A percentile compares a stretch with the other conserved stretches of the same genome.
Evolutionary conservation across 345 rosid species (phyloP).

Genomic region (Eucalyptus marginata): DNA sequence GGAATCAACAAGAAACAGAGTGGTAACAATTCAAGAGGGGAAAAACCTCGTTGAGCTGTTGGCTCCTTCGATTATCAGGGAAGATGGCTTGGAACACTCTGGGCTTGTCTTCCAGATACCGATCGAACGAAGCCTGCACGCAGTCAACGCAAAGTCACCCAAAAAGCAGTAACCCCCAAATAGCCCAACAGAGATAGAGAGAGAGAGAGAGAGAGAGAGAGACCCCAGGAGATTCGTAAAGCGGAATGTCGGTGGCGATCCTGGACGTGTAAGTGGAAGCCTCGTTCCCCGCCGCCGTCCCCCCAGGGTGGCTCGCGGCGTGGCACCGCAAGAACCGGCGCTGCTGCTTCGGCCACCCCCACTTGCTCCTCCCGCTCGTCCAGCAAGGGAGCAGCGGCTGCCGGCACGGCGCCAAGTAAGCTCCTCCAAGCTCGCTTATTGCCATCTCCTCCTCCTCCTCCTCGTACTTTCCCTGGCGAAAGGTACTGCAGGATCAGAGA

Average conservation of each 20-base stretch:
- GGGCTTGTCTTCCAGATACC: slow-evolving; percentile 62
- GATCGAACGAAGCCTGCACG: slow-evolving; percentile 74
- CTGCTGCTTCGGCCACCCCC: not conserved
- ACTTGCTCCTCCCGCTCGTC: slow-evolving; percentile 8
- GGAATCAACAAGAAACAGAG: slow-evolving; percentile 7
- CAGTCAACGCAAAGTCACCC: not conserved
- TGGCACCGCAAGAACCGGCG: slow-evolving; percentile 8
- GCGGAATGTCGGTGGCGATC: slow-evolving; percentile 68
- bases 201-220: not conserved
- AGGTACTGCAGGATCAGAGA: not conserved
- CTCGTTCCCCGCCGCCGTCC: not conserved
- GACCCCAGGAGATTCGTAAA: slow-evolving; percentile 63
- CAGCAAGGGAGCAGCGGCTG: not conserved
- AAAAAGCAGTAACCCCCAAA: not conserved
- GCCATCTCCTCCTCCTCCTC: not conserved
- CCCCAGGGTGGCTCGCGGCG: not conserved
- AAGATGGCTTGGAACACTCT: slow-evolving; percentile 81
- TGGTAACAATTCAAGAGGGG: not conserved
- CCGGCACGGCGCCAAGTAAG: slow-evolving; percentile 14
- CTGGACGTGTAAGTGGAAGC: slow-evolving; percentile 51
- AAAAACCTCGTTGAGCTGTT: slow-evolving; percentile 36
- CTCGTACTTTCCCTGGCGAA: not conserved
- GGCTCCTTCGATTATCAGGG: slow-evolving; percentile 62
- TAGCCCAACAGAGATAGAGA: not conserved
- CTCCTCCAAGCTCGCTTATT: slow-evolving; percentile 20